Percentiles rank a stretch among this genome's conserved stretches.
These are phyloP conservation scores for Sphenostylis stenocarpa DNA, from an alignment of 306 rosid genomes.

Conservation along the genomic window DNA sequence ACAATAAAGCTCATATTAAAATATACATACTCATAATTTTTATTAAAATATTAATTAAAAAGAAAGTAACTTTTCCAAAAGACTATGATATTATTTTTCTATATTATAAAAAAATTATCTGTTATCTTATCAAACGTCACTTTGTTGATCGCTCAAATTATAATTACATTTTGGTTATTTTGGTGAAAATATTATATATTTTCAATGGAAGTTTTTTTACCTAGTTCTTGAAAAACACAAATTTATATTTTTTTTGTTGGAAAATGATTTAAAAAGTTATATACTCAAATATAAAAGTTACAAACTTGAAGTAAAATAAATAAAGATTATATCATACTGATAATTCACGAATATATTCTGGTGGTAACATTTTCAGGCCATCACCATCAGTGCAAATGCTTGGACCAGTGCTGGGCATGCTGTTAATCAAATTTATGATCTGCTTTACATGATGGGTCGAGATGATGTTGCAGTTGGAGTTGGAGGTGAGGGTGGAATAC, in stretches of 20 bases:
- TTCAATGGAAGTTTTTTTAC: too few species aligned
- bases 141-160: neutral
- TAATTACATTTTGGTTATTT: neutral
- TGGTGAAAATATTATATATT: too few species aligned
- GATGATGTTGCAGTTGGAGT: conserved; percentile 83
- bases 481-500: conserved; percentile 92
- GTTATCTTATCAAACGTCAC: neutral
- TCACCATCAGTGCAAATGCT: conserved; percentile 67
- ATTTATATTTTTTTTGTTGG: neutral
- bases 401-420: conserved; percentile 81
- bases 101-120: neutral
- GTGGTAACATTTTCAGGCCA: conserved; percentile 45
- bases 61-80: neutral
- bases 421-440: conserved; percentile 83
- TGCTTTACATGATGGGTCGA: conserved; percentile 88
- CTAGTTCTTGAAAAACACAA: neutral
- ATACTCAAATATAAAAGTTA: neutral
- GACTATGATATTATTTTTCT: too few species aligned
- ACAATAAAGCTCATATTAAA: too few species aligned
- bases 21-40: neutral
- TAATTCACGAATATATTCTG: too few species aligned
- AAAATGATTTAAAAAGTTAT: neutral
- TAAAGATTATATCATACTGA: neutral
- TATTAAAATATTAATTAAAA: too few species aligned
- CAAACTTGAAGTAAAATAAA: neutral